Evolutionary conservation across 495 filamentous ascomycete genomes (phyloP).

Genomic region (Aspergillus biplanus): DNA sequence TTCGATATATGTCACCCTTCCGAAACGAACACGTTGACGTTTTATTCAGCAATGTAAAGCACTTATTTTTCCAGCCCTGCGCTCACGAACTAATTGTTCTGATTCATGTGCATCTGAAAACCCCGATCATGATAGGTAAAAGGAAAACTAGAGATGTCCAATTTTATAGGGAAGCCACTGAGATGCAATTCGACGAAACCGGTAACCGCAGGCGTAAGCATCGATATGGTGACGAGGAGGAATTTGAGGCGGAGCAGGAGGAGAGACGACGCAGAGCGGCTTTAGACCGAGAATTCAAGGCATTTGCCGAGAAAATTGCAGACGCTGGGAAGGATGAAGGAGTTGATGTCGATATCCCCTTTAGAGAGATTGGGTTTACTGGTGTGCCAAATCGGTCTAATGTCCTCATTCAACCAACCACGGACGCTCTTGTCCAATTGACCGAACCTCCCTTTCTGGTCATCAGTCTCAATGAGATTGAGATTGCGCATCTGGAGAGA

Average conservation of each 20-base stretch:
- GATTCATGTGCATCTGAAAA: constrained; percentile 96
- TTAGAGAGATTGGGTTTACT: constrained; percentile 94
- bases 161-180: constrained; percentile 97
- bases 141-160: constrained; percentile 98
- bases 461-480: constrained; percentile 91
- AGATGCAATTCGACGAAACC: constrained; percentile 98
- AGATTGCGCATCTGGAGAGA: constrained; percentile 93
- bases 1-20: constrained; percentile 89
- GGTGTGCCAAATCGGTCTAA: constrained; percentile 95
- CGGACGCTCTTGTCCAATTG: constrained; percentile 96
- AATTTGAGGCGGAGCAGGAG: constrained; percentile 98
- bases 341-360: constrained; percentile 92
- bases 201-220: constrained; percentile 97
- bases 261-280: constrained; percentile 88
- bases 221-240: constrained; percentile 98
- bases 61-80: constrained; percentile 98
- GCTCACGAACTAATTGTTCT: constrained; percentile 95
- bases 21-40: constrained; percentile 86
- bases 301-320: constrained; percentile 95
- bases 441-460: constrained; percentile 97
- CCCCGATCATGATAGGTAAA: constrained; percentile 98
- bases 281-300: constrained; percentile 93
- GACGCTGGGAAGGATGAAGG: constrained; percentile 84
- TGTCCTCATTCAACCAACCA: constrained; percentile 92
- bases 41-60: constrained; percentile 97